Evolutionary conservation across 2,329 filamentous ascomycete species (phyloP), one percentile per base, ranked within the genome.

Genomic region (Colletotrichum zoysiae): DNA sequence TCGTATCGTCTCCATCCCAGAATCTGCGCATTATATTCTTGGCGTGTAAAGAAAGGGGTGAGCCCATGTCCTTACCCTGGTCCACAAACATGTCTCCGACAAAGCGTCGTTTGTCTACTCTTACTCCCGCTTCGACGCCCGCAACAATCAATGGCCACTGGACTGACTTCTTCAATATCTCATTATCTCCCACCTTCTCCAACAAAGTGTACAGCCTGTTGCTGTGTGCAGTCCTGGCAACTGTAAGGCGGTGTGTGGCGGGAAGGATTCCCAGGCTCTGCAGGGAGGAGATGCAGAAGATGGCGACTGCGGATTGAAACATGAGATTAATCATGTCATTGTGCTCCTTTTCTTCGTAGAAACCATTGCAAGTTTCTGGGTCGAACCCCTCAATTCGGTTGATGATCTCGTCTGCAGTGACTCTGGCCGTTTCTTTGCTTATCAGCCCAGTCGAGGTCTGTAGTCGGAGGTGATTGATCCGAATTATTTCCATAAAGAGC

Each of bases 261-360:
- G 77, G 78, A 1, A 82, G 74, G 14, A 80, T 67, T 1, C 75
- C 75, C 4, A 80, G 18, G 69, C 78, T 80, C 70, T 81, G 81
- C 12, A 83, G 75, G 3, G 82, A 81, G 1, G 76, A 76, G 66
- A 82, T 77, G 74, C 79, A 82, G 74, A 82, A 83, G 5, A 84
- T 55, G 18, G 77, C 74, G 14, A 78, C 74, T 8, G 82, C 76
- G 11, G 76, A 74, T 57, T 79, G 78, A 62, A 79, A 79, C n/a
- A 79, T 71, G 9, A 74, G 72, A 18, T 75, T 79, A 5, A 76
- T 53, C 77, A 80, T 80, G 38, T 78, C 75, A 40, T 77, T 55
- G 16, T 71, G 73, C 0, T 75, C 73, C 3, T 46, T 70, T 9
- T 74, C 67, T 42, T 79, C 81, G 46, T 72, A 72, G 14, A 76